Evolutionary conservation across 352 stramenopile species (phyloP), one percentile per base, ranked within the genome.

Genomic region (Phytophthora cajani): DNA sequence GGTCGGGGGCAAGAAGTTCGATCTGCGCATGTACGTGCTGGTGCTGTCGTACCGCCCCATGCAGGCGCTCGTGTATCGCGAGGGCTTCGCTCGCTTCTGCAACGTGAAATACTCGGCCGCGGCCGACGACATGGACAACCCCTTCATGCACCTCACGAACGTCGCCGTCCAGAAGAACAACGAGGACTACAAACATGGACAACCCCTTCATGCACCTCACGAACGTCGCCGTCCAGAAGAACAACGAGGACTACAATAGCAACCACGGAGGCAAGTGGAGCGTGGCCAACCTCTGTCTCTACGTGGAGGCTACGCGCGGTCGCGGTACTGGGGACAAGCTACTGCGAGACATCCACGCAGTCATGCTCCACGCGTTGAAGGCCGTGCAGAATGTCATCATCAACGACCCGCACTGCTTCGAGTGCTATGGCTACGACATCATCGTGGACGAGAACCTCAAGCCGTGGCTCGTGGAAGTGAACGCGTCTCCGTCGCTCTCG

Each of bases 351-450:
- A 92, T 94, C 51, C 81, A 94, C 54, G 58, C 75, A 7, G 87
- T 98, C 51, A 95, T 98, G 75, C 69, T 97, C 10, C 88, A 97
- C 68, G 83, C 90, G 14, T 71, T 98, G 12, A 79, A 71, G 52
- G 89, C 92, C 19, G 95, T 98, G 11, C 92, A 98, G 78, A 75
- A 92, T 49, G 87, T 97, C 49, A 97, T 98, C 72, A 98, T 98
- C 63, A 97, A 97, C 73, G 92, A 98, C 78, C 59, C 82, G 53
- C 92, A 98, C 71, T 98, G 95, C 85, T 98, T 98, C 69, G 94
- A 98, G 72, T 97, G 92, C 68, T 98, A 98, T 69, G 94, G 94
- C 60, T 98, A 98, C 78, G 94, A 98, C 75, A 93, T 98, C 53
- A 96, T 98, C 57, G 79, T 98, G 47, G 94, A 98, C 79, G 85